These are phyloP conservation scores for Scopulariopsis brevicaulis DNA, from an alignment of 2,329 filamentous ascomycete species.

Conservation along the genomic window DNA sequence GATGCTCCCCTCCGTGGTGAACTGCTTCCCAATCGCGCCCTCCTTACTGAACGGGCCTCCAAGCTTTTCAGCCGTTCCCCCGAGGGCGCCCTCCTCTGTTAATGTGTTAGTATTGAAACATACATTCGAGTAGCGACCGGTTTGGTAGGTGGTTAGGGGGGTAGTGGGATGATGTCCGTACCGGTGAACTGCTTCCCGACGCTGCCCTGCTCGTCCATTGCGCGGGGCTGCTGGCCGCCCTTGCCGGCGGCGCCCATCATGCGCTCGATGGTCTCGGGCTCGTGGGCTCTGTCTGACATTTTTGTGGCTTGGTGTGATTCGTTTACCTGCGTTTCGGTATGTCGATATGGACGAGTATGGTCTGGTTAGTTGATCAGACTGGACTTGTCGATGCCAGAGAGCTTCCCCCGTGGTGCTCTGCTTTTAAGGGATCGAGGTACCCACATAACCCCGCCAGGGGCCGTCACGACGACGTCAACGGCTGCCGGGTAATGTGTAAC, in stretches of 20 bases:
- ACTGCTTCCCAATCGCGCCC: constrained; percentile 41
- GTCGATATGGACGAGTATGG: neutral
- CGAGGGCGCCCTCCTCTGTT: constrained; percentile 33
- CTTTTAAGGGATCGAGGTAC: no score
- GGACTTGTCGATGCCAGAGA: no score
- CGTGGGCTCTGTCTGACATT: neutral
- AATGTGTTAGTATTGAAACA: neutral
- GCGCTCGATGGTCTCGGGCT: neutral
- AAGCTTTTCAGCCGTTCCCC: constrained; percentile 35
- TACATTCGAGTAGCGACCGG: neutral
- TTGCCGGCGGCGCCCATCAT: neutral
- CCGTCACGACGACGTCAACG: no score
- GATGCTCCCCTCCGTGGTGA: constrained; percentile 38
- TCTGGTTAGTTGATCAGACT: neutral
- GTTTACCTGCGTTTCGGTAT: neutral
- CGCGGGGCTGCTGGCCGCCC: constrained; percentile 17
- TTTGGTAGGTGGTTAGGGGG: neutral
- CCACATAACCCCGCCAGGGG: no score
- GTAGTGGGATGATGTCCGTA: constrained; percentile 12
- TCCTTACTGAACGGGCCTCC: constrained; percentile 38
- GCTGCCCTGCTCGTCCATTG: constrained; percentile 34
- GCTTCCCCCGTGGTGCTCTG: no score
- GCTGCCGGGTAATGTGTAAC: no score
- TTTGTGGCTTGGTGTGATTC: neutral
- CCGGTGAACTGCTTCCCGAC: constrained; percentile 46